Percentiles rank a stretch among this genome's conserved stretches.
These are phyloP conservation scores for Curvularia sp. DNA, from an alignment of 2,329 filamentous ascomycete species.

Conservation along the genomic window DNA sequence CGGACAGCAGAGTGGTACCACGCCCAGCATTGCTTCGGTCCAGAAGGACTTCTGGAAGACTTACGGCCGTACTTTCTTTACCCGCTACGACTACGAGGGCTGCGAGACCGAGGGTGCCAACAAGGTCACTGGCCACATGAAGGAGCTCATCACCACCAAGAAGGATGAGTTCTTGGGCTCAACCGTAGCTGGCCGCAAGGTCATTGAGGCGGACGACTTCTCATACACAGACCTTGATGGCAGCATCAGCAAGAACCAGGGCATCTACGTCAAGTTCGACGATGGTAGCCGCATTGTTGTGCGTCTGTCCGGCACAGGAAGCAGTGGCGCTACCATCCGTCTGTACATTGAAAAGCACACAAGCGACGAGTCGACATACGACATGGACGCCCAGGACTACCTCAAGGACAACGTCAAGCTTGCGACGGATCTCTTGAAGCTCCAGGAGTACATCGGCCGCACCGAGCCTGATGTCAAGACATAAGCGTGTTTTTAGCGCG, in stretches of 20 bases:
- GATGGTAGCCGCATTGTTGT: conserved; percentile 95
- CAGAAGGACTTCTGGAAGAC: conserved; percentile 96
- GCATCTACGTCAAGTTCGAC: conserved; percentile 91
- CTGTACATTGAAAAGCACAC: conserved; percentile 98
- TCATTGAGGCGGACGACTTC: conserved; percentile 92
- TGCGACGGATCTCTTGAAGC: conserved; percentile 83
- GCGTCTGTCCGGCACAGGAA: conserved; percentile 92
- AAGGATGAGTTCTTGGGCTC: conserved; percentile 81
- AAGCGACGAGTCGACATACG: conserved; percentile 78
- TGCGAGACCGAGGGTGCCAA: conserved; percentile 90
- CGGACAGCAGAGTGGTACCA: conserved; percentile 79
- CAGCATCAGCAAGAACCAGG: conserved; percentile 93
- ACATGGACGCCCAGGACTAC: conserved; percentile 88
- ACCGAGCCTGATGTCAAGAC: conserved; percentile 97
- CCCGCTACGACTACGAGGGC: conserved; percentile 97
- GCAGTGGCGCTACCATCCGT: conserved; percentile 93
- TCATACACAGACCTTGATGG: conserved; percentile 99
- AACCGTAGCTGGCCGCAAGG: conserved; percentile 80
- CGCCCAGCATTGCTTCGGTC: conserved; percentile 92
- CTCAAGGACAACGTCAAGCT: conserved; percentile 88
- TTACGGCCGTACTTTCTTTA: conserved; percentile 98
- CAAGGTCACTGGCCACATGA: conserved; percentile 84
- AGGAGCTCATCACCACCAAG: conserved; percentile 74
- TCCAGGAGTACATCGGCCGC: conserved; percentile 91
- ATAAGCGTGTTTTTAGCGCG: conserved; percentile 55